A percentile compares a stretch with the other conserved stretches of the same genome.
These are phyloP conservation scores for Mortierella claussenii DNA, from an alignment of 192 early-diverging fungal species.

Conservation along the genomic window DNA sequence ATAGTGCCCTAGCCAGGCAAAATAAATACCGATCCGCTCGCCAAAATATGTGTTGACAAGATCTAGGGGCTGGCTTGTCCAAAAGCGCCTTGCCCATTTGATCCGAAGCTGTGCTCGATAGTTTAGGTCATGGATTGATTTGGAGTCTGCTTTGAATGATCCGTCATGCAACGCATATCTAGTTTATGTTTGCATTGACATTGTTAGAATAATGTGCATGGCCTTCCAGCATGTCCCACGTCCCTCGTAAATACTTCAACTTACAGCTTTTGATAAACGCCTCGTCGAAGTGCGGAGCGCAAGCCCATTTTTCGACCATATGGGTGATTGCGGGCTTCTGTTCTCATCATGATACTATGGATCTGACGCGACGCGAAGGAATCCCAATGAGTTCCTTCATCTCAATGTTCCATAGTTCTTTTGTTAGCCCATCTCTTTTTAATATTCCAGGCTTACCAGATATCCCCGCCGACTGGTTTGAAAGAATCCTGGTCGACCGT, in stretches of 20 bases:
- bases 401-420: background rate
- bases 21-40: constrained; percentile 72
- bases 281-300: constrained; percentile 24
- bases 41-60: constrained; percentile 69
- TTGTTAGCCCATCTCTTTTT: background rate
- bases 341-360: constrained; percentile 42
- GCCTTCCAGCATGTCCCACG: background rate
- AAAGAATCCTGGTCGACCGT: constrained; percentile 43
- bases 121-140: constrained; percentile 11
- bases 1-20: constrained; percentile 75
- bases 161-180: constrained; percentile 68
- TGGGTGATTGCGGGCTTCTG: constrained; percentile 12
- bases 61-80: constrained; percentile 55
- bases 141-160: constrained; percentile 14
- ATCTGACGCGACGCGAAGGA: too few species aligned
- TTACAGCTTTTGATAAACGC: constrained; percentile 34
- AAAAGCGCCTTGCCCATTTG: constrained; percentile 57
- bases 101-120: constrained; percentile 56
- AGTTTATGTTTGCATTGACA: background rate
- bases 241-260: background rate
- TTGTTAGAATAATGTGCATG: background rate
- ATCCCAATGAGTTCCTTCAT: too few species aligned
- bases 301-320: constrained; percentile 31
- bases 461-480: constrained; percentile 35
- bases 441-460: constrained; percentile 17